Evolutionary conservation across 306 rosid genomes (phyloP), one percentile per base, ranked within the genome.

Genomic region (Vicia sativa): DNA sequence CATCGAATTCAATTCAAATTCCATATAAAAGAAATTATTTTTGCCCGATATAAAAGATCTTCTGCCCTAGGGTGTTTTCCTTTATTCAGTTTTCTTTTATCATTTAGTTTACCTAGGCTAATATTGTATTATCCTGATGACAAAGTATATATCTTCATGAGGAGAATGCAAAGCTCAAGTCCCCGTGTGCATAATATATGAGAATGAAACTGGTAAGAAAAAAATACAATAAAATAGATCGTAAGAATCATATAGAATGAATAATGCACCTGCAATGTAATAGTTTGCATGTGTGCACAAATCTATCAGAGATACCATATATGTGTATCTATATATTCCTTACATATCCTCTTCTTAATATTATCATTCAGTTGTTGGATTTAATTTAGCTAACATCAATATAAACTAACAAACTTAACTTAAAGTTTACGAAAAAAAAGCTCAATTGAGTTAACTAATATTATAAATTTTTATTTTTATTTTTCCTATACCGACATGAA

Each of bases 251-350:
- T 83, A 78, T 70, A 77, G 77, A 71, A 86, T 74, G 37, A 79
- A 81, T 82, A 81, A 80, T 82, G 75, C 80, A 77, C 18, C 6
- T 26, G 4, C 9, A 12, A 54, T 54, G 10, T 26, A 55, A 7
- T 13, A 13, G 76, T 70, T 74, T 78, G 85, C 92, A 91, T 81
- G 92, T 88, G 97, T 87, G 72, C 62, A 2, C 77, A 80, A 87
- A 86, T 88, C 87, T 81, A 85, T 82, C 3, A 49, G 80, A 70
- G 81, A 86, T 86, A 65, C 75, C 82, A 75, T 82, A 81, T 83
- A 83, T 83, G 7, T 77, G 84, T 4, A 4, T 34, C 38, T 52
- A 13, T 45, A n/a, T 45, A 45, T 5, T 45, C 52, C 65, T 75
- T 57, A 28, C 77, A 78, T 85, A 83, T 68, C 82, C 76, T 74